Base-by-base conservation (phyloP, 345 rosid species). In the Kernera saxatilis region DNA sequence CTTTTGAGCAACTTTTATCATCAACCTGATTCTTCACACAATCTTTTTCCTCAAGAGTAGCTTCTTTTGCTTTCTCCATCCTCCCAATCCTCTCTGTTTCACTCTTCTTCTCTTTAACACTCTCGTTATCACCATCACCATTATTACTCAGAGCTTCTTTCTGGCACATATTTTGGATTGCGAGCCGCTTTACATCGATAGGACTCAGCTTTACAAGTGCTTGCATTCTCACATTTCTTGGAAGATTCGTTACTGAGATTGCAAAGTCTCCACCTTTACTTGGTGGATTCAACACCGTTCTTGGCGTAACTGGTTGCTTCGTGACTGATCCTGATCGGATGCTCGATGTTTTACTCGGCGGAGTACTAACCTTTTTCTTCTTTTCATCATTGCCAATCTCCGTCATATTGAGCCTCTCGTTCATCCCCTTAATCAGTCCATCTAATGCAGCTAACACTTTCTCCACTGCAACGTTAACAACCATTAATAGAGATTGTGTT, bases 131-230 rank as follows among this genome's bases (percentile, higher is more conserved):
- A 57, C 2, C 29, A 67, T 64, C 83, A 45, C 10, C 60, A 21
- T n/a, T 56, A 17, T 2, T 43, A 3, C 61, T 55, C 51, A 65
- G 75, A 57, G 65, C 43, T 70, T 72, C 80, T 15, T 27, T 36
- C 36, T 82, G 70, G 0, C 80, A 61, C 66, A 75, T 35, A 76
- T 79, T 74, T 29, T 82, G 75, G 26, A 82, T 68, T 0, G 78
- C 54, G 45, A 85, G 82, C 40, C 80, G 82, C 76, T 89, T 87
- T 51, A 81, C 51, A 23, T 87, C 93, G 5, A 89, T 67, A 5
- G 88, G 89, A 73, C 83, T 88, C 64, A 87, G 68, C 59, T 88
- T 92, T 9, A 81, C 92, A 15, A 84, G 77, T 6, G 89, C 78
- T 56, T 87, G 83, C 74, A 85, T 77, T 49, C 88, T 67, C 27